Evolutionary conservation across 352 stramenopile genomes (phyloP), one percentile per base, ranked within the genome.

Genomic region (Phytopythium helicoides): DNA sequence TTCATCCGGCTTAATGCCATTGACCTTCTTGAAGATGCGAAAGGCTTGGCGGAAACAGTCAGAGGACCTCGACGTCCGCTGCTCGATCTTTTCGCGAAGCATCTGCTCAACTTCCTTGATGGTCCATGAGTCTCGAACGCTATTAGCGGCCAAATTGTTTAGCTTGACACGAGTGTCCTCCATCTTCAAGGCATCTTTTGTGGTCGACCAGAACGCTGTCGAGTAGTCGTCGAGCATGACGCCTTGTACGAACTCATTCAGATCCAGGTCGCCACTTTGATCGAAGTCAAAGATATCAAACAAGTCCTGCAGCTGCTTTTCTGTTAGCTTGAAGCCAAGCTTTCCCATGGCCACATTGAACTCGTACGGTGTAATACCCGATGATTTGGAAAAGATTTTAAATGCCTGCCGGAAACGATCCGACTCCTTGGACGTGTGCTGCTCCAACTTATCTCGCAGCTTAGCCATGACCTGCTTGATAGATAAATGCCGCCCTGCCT

Each of bases 1-100:
- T 35, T 92, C 80, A 34, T 84, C 57, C 1, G 76, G 76, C 11
- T 76, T 71, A 34, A 92, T 92, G n/a, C 78, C 78, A 41, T 87
- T 89, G 7, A 86, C 77, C 44, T 92, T 92, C 38, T 90, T 90
- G 54, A 92, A 92, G 50, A 92, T 89, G 31, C 68, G 69, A 51
- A 89, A 90, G 2, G 82, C 80, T 47, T 92, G 82, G 12, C 82
- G 66, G 49, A 92, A 92, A 48, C 82, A 90, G 47, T 92, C 82
- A 0, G 80, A 89, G 0, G 82, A 92, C 26, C 66, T 54, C 15
- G 80, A 91, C 22, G 82, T 92, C 28, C 73, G 77, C 53, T 92
- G 80, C 62, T 92, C 82, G 35, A 92, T 92, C 62, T 92, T 92
- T 33, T 85, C 73, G 3, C 82, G 80, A 19, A 92, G 58, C 78